These are phyloP conservation scores for Dioscorea zingiberensis DNA, from an alignment of 106 monocot species.

Conservation along the genomic window DNA sequence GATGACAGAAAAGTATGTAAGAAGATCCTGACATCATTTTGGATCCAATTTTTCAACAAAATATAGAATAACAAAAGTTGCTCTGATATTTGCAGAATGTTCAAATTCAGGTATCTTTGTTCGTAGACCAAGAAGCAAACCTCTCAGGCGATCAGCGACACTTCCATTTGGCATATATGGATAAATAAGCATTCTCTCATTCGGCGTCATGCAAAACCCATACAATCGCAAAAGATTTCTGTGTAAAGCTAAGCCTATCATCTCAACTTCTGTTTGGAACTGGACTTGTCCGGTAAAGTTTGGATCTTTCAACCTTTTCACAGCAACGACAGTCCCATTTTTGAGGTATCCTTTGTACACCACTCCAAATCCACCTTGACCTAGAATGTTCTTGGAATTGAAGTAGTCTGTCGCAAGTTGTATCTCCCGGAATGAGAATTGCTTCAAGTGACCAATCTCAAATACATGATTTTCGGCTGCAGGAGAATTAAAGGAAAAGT, in stretches of 20 bases:
- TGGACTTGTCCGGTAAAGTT: conserved; percentile 88
- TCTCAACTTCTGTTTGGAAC: conserved; percentile 98
- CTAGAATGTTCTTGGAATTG: conserved; percentile 75
- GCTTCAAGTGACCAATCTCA: conserved; percentile 82
- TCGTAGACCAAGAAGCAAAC: conserved; percentile 17
- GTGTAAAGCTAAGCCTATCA: conserved; percentile 95
- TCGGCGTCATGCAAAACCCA: conserved; percentile 90
- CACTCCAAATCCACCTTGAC: conserved; percentile 92
- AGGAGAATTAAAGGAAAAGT: background rate
- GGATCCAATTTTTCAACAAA: too few species aligned
- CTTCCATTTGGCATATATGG: conserved; percentile 97
- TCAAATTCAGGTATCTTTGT: too few species aligned
- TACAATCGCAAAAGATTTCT: conserved; percentile 75
- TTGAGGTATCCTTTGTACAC: conserved; percentile 80
- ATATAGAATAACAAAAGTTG: too few species aligned
- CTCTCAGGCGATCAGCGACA: conserved; percentile 92
- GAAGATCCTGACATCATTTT: too few species aligned
- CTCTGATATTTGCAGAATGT: too few species aligned
- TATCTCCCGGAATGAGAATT: conserved; percentile 76
- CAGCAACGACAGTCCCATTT: conserved; percentile 68
- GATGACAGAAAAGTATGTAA: too few species aligned
- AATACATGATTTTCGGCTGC: conserved; percentile 64
- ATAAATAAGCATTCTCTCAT: conserved; percentile 83
- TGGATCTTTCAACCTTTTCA: conserved; percentile 91
- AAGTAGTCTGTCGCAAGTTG: conserved; percentile 79